Conservation (phyloP, 495 filamentous ascomycete genomes). For the Xylaria castorea region DNA sequence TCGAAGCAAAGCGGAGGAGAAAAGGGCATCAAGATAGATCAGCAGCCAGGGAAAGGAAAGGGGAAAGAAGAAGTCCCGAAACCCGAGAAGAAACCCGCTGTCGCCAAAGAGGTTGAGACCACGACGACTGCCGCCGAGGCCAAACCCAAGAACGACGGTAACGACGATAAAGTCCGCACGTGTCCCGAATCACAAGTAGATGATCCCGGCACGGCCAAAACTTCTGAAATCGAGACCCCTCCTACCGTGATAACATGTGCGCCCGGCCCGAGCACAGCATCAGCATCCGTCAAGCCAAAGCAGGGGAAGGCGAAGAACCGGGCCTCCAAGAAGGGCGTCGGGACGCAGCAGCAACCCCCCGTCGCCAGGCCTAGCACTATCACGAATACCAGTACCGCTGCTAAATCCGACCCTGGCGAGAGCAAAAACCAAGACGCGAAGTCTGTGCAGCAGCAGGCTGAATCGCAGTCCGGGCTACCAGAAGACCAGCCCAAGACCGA, state of each 20-base stretch:
- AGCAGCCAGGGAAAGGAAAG: not conserved
- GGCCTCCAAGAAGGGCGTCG: slow-evolving; percentile 10
- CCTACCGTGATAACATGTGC: not conserved
- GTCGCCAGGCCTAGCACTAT: not conserved
- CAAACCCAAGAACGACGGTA: not conserved
- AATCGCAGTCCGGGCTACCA: no score
- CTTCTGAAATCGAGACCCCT: not conserved
- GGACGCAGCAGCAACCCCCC: not conserved
- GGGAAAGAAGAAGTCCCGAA: not conserved
- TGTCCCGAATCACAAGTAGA: not conserved
- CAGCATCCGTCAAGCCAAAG: not conserved
- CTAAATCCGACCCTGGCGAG: not conserved
- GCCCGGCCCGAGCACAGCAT: not conserved
- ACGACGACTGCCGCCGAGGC: not conserved
- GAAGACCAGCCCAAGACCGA: not conserved
- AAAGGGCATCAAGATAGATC: not conserved
- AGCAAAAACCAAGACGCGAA: no score
- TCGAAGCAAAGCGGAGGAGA: not conserved
- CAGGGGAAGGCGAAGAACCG: slow-evolving; percentile 7
- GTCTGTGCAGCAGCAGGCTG: no score
- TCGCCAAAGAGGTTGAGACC: not conserved
- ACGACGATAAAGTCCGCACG: not conserved
- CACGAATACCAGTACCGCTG: not conserved
- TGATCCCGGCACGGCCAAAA: not conserved
- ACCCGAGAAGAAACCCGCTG: not conserved